Evolutionary conservation across 2,329 filamentous ascomycete species (phyloP), one percentile per base, ranked within the genome.

Genomic region (Fusarium drepaniforme): DNA sequence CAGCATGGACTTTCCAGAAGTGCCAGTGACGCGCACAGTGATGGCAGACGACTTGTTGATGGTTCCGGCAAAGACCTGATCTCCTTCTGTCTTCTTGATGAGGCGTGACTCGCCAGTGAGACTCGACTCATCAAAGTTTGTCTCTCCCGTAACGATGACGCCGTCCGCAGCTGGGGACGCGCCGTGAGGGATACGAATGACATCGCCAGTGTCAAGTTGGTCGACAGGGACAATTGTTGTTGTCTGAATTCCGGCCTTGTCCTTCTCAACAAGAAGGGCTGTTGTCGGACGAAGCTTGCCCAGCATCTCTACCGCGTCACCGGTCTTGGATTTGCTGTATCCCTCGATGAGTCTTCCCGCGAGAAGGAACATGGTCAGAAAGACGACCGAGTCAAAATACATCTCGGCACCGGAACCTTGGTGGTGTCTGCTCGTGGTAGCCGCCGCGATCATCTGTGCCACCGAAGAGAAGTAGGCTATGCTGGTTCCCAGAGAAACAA

Each of bases 341-440:
- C 94, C 92, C 85, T 98, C 96, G 15, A 96, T 90, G 58, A 93
- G 88, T n/a, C 93, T 88, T 2, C 92, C 92, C 37, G 88, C 82
- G 1, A 98, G 90, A 25, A 98, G 89, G 81, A 98, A 98, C 73
- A 98, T 88, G 0, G 96, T 98, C 67, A 98, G 82, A 73, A 98
- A 98, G 4, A 98, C 94, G 1, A 98, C 96, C 0, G 95, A 95
- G 82, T 98, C 96, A 80, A 98, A 98, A 82, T 98, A 98, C 21
- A 92, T 90, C 18, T 88, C 75, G 4, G 74, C 66, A 23, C 67
- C 68, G 16, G 73, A 74, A n/a, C 38, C 51, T n/a, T 69, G 71
- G 40, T 75, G 72, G 5, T 68, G 58, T 42, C 73, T 61, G 81
- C 78, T 4, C 79, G 73, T 5, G 80, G 87, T 89, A 5, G 92